Evolutionary conservation across 2,329 filamentous ascomycete genomes (phyloP).

Genomic region (Coniochaeta sp.): DNA sequence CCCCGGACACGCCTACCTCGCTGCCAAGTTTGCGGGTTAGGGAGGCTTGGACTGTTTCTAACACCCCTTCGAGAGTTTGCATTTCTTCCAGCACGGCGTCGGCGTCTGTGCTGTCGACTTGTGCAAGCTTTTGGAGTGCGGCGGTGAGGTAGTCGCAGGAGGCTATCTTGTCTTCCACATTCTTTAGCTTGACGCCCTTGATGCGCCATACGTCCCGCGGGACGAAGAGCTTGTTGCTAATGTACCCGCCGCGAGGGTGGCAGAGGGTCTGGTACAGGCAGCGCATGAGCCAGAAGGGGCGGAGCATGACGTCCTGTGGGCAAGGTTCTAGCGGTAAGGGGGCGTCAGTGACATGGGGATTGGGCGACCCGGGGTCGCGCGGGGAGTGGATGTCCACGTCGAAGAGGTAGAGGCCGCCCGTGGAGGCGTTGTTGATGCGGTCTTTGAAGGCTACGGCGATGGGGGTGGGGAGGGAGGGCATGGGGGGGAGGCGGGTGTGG

Average conservation of each 20-base stretch:
- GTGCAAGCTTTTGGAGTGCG: slow-evolving; percentile 73
- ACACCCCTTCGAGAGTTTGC: slow-evolving; percentile 75
- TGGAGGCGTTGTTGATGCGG: slow-evolving; percentile 47
- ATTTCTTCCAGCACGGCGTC: slow-evolving; percentile 92
- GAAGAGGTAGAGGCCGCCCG: slow-evolving; percentile 72
- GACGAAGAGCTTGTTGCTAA: slow-evolving; percentile 87
- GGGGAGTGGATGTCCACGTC: slow-evolving; percentile 74
- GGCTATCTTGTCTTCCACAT: slow-evolving; percentile 86
- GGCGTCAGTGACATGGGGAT: slow-evolving; percentile 52
- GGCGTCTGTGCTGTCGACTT: slow-evolving; percentile 83
- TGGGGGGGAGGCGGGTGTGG: slow-evolving; percentile 38
- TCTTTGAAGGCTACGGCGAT: slow-evolving; percentile 56
- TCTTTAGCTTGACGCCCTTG: slow-evolving; percentile 86
- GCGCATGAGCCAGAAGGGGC: slow-evolving; percentile 97
- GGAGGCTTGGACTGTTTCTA: slow-evolving; percentile 76
- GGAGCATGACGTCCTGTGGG: slow-evolving; percentile 78
- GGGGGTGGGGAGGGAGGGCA: slow-evolving; percentile 63
- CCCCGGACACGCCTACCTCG: slow-evolving; percentile 79
- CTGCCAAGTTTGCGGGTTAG: slow-evolving; percentile 82
- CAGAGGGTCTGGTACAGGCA: slow-evolving; percentile 87
- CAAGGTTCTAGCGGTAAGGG: slow-evolving; percentile 84
- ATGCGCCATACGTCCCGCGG: slow-evolving; percentile 91
- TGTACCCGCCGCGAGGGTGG: slow-evolving; percentile 84
- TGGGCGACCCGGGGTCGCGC: slow-evolving; percentile 56
- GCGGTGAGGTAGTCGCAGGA: slow-evolving; percentile 89